Percentiles rank a stretch among this genome's conserved stretches.
phyloP scores from a whole-genome alignment of 2,329 filamentous ascomycete genomes.

The Exophiala oligosperma region DNA sequence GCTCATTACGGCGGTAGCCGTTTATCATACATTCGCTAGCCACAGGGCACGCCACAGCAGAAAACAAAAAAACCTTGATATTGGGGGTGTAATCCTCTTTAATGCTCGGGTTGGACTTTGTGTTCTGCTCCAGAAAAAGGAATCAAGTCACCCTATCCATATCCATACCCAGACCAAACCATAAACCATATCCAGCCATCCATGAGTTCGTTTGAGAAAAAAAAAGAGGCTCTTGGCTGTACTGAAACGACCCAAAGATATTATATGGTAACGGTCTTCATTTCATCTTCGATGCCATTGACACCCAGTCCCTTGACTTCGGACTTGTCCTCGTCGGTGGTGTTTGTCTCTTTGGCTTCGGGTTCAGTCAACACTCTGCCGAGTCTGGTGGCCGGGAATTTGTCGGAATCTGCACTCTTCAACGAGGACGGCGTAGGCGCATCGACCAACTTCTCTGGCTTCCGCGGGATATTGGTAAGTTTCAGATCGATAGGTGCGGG shows the following conservation, averaged over 20 bases:
- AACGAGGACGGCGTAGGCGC: conserved; percentile 27
- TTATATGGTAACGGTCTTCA: conserved; percentile 50
- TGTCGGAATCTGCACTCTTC: conserved; percentile 21
- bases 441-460: conserved; percentile 27
- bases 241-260: neutral
- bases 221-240: neutral
- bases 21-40: neutral
- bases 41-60: too few species aligned
- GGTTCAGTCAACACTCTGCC: conserved; percentile 24
- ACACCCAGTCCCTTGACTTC: conserved; percentile 38
- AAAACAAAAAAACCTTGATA: too few species aligned
- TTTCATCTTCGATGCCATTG: conserved; percentile 41
- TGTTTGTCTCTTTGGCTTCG: conserved; percentile 35
- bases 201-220: neutral
- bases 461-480: conserved; percentile 24
- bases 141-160: too few species aligned
- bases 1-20: neutral
- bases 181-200: conserved; percentile 16
- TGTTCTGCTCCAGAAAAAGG: too few species aligned
- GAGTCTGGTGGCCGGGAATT: conserved; percentile 26
- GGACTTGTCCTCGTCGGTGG: conserved; percentile 32
- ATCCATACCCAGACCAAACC: too few species aligned
- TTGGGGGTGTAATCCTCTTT: too few species aligned
- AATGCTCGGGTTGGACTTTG: too few species aligned
- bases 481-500: conserved; percentile 35